Evolutionary conservation across 345 rosid species (phyloP), one percentile per base, ranked within the genome.

Genomic region (Psidium guajava): DNA sequence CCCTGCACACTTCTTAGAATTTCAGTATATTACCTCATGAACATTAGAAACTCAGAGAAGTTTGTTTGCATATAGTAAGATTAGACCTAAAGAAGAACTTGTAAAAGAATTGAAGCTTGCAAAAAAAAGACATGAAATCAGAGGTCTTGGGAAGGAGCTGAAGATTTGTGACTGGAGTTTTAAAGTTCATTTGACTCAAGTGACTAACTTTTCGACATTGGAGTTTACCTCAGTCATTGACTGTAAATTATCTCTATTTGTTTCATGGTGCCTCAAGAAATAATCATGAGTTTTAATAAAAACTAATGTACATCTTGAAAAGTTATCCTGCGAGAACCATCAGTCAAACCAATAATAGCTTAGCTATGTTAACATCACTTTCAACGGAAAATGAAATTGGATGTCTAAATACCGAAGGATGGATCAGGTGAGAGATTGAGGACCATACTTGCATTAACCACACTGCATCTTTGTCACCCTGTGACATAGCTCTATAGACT

Each of bases 371-470:
- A 18, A 69, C 0, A 42, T 32, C 25, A 36, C 25, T 69, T 69
- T 69, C 4, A 36, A 9, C 7, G 80, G 80, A 69, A 1, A 0
- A 36, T 18, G 22, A 25, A 36, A 69, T 69, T 36, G 25, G 80
- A 36, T 1, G 6, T 69, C 47, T 69, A 36, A 32, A 69, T 36
- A 69, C 0, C 3, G 7, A 69, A 69, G 80, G 80, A 18, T 69
- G 24, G 80, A 36, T 69, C 80, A 36, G 0, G 47, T 36, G 77
- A 32, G 51, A 22, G 53, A 81, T 54, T 56, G 54, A 44, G 55
- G 59, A 82, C 73, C 95, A 83, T 92, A 97, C 99, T 89, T 97
- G 99, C 99, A 97, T 97, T 88, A 97, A 88, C 99, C 99, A 97
- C 85, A 97, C 95, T 86, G 99, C 97, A 89, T 94, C 89, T 84